These are phyloP conservation scores for Blastobotrys peoriensis DNA, from an alignment of 805 yeast genomes.

Conservation along the genomic window DNA sequence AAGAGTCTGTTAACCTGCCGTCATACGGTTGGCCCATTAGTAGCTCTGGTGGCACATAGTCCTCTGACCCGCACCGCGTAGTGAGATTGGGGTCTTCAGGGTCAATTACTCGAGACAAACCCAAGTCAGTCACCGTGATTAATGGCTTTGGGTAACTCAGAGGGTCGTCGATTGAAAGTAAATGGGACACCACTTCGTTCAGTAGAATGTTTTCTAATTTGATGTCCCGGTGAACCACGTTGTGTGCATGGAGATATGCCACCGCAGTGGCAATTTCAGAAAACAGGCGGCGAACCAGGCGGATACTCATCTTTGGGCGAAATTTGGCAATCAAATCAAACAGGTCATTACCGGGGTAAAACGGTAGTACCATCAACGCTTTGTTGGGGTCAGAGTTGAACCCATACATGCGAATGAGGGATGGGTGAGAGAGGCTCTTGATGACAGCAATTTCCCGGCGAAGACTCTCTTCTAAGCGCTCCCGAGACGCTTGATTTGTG, in stretches of 20 bases:
- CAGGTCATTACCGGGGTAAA: constrained; percentile 80
- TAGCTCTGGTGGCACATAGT: constrained; percentile 92
- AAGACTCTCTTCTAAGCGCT: constrained; percentile 55
- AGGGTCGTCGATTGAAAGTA: constrained; percentile 22
- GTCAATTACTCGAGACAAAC: constrained; percentile 68
- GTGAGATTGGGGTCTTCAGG: constrained; percentile 57
- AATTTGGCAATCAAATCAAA: constrained; percentile 52
- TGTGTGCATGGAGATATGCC: constrained; percentile 57
- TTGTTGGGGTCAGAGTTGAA: constrained; percentile 33
- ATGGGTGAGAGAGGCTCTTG: constrained; percentile 52
- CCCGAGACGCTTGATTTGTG: constrained; percentile 40
- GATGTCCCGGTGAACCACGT: constrained; percentile 83
- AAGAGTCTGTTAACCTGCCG: constrained; percentile 84
- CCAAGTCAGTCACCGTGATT: constrained; percentile 78
- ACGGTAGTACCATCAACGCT: constrained; percentile 59
- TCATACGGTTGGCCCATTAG: constrained; percentile 86
- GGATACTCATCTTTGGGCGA: constrained; percentile 40
- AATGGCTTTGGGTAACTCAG: constrained; percentile 30
- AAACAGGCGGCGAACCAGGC: constrained; percentile 54
- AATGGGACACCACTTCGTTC: constrained; percentile 23
- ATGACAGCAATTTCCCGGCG: constrained; percentile 72
- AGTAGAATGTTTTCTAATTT: constrained; percentile 80
- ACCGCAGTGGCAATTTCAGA: constrained; percentile 68
- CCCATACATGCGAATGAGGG: constrained; percentile 51
- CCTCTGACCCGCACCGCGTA: constrained; percentile 94